These are phyloP conservation scores for Pinus albicaulis DNA, from an alignment of 75 land plant species.

Conservation along the genomic window DNA sequence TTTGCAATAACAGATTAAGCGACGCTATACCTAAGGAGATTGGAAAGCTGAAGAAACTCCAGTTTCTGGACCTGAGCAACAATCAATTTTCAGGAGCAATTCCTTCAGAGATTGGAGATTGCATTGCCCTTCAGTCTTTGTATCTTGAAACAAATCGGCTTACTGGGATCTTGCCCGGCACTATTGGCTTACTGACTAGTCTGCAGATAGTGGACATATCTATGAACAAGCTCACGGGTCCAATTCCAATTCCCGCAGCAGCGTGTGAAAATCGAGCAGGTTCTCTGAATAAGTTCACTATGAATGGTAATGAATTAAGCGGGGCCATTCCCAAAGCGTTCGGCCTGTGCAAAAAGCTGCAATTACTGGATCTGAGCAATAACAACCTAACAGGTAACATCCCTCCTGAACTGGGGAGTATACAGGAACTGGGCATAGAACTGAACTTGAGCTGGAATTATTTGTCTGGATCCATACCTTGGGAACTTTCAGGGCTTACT, in stretches of 20 bases:
- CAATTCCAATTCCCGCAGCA: constrained; percentile 29
- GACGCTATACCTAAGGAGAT: constrained; percentile 60
- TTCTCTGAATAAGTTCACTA: constrained; percentile 55
- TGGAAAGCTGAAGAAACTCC: constrained; percentile 49
- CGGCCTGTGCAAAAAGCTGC: constrained; percentile 47
- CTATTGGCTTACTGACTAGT: constrained; percentile 26
- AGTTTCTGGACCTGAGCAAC: constrained; percentile 59
- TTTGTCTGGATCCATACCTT: constrained; percentile 60
- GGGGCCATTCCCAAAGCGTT: constrained; percentile 61
- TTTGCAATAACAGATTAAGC: constrained; percentile 51
- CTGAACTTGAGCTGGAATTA: constrained; percentile 77
- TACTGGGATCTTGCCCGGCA: constrained; percentile 41
- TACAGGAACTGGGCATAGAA: constrained; percentile 58
- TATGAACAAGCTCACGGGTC: constrained; percentile 48
- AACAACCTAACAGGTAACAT: constrained; percentile 62
- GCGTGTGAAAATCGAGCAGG: constrained; percentile 20
- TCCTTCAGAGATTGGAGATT: constrained; percentile 54
- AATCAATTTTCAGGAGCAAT: constrained; percentile 61
- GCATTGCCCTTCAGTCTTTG: constrained; percentile 56
- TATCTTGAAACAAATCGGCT: constrained; percentile 68
- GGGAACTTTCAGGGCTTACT: constrained; percentile 43
- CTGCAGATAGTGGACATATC: constrained; percentile 61
- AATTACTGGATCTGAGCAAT: constrained; percentile 66
- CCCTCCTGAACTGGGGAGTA: constrained; percentile 56
- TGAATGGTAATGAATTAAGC: constrained; percentile 50